A percentile compares a stretch with the other conserved stretches of the same genome.
Evolutionary conservation across 108 stramenopile species (phyloP).

Genomic region (Skeletonema marinoi): DNA sequence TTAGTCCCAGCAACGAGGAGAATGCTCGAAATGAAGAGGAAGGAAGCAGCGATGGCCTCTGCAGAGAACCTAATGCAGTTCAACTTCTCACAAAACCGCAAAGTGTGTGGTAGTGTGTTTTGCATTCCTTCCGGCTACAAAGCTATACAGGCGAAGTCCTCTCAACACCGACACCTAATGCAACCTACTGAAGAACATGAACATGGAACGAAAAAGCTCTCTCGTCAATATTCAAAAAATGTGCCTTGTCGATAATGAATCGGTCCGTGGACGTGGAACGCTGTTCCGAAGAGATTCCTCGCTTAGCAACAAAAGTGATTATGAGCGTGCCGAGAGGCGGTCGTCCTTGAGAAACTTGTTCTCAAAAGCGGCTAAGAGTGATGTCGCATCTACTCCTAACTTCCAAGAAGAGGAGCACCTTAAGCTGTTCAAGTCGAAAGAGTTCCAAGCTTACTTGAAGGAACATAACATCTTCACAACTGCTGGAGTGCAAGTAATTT

Average conservation of each 20-base stretch:
- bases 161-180: too few relatives aligned
- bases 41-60: too few relatives aligned
- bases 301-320: background rate
- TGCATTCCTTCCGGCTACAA: too few relatives aligned
- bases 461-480: background rate
- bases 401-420: background rate
- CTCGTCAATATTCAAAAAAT: background rate
- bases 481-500: background rate
- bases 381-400: background rate
- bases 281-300: background rate
- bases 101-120: too few relatives aligned
- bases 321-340: background rate
- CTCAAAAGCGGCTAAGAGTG: background rate
- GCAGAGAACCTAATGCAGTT: too few relatives aligned
- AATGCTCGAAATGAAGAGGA: too few relatives aligned
- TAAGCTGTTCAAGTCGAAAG: background rate
- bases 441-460: background rate
- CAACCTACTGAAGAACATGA: too few relatives aligned
- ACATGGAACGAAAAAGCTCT: background rate
- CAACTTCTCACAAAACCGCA: too few relatives aligned
- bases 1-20: too few relatives aligned
- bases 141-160: too few relatives aligned
- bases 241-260: background rate
- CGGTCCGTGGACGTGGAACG: background rate
- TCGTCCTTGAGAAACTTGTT: background rate